These are phyloP conservation scores for Eremothecium gossypii DNA, from an alignment of 1,139 yeast genomes.

Conservation along the genomic window DNA sequence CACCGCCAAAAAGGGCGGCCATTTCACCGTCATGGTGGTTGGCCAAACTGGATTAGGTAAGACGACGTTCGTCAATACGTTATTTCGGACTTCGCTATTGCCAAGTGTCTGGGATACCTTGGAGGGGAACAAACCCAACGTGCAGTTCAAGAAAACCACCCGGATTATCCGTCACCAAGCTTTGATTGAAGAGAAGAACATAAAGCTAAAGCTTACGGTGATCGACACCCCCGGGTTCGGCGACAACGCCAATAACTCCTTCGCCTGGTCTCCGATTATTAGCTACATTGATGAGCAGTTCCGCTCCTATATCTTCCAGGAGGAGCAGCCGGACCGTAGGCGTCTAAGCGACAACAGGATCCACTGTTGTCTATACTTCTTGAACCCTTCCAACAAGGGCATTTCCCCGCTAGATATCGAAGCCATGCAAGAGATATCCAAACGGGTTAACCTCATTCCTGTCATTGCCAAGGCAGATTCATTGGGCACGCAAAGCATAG, in stretches of 20 bases:
- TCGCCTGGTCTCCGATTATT: constrained; percentile 50
- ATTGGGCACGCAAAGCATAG: constrained; percentile 36
- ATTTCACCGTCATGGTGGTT: constrained; percentile 48
- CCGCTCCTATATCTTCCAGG: constrained; percentile 49
- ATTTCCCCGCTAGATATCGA: constrained; percentile 52
- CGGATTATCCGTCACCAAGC: constrained; percentile 34
- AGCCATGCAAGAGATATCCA: constrained; percentile 58
- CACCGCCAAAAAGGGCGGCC: constrained; percentile 39
- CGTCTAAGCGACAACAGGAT: constrained; percentile 48
- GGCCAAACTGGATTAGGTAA: constrained; percentile 50
- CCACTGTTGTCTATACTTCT: constrained; percentile 69
- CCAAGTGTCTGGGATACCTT: constrained; percentile 19
- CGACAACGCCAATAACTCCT: constrained; percentile 51
- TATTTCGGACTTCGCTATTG: constrained; percentile 34
- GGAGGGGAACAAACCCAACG: constrained; percentile 9
- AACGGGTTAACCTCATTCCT: constrained; percentile 66
- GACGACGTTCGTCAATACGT: constrained; percentile 50
- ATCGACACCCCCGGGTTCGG: constrained; percentile 79
- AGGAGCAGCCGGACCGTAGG: constrained; percentile 60
- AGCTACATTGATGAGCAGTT: constrained; percentile 56
- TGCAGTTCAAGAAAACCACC: constrained; percentile 28
- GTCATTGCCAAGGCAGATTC: constrained; percentile 70
- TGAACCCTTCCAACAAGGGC: constrained; percentile 48
- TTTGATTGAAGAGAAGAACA: constrained; percentile 42
- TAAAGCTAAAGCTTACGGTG: constrained; percentile 43